phyloP scores from a whole-genome alignment of 2,329 filamentous ascomycete genomes.

The Exophiala xenobiotica region DNA sequence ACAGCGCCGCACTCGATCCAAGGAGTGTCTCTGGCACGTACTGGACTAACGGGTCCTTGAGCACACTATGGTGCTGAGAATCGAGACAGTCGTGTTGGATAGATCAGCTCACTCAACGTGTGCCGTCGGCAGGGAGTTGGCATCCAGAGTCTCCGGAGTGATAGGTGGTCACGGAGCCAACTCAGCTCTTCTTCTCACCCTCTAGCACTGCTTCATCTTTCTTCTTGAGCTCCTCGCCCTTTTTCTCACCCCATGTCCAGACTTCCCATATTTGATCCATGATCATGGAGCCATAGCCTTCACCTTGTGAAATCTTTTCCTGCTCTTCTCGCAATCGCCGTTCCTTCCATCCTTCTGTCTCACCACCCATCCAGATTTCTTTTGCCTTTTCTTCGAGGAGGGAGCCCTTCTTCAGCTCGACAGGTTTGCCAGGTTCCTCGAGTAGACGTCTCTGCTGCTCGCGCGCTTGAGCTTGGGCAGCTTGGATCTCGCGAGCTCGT shows the following conservation, averaged over 20 bases:
- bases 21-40: neutral
- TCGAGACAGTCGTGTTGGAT: neutral
- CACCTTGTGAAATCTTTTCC: conserved; percentile 39
- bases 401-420: conserved; percentile 5
- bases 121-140: too few relatives aligned
- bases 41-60: neutral
- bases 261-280: conserved; percentile 45
- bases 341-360: conserved; percentile 41
- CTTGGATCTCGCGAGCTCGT: conserved; percentile 15
- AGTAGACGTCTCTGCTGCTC: conserved; percentile 28
- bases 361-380: conserved; percentile 37
- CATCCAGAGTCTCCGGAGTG: too few relatives aligned
- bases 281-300: conserved; percentile 48
- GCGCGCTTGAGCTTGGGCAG: conserved; percentile 9
- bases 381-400: conserved; percentile 22
- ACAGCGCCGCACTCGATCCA: neutral
- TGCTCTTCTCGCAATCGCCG: conserved; percentile 41
- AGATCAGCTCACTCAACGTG: too few relatives aligned
- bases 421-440: conserved; percentile 27
- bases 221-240: conserved; percentile 23
- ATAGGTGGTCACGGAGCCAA: too few relatives aligned
- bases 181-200: conserved; percentile 19
- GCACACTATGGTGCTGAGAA: neutral
- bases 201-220: conserved; percentile 35
- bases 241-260: conserved; percentile 35